A percentile compares a stretch with the other conserved stretches of the same genome.
Conservation (phyloP, 148 eudicot species). For the Hydrangea macrophylla region DNA sequence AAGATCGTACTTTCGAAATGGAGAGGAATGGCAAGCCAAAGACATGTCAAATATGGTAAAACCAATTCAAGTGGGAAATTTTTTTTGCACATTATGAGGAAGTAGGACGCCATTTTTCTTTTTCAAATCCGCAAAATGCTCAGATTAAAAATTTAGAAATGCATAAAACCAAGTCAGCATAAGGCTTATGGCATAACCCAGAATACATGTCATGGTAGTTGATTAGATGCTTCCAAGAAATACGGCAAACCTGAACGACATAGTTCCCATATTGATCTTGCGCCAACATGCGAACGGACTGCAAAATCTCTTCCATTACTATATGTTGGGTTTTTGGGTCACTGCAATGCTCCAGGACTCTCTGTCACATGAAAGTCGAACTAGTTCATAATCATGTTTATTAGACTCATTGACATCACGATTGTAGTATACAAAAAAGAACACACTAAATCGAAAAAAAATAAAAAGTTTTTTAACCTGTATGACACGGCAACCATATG, state of each 20-base stretch:
- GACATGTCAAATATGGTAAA: neutral
- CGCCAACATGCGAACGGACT: slow-evolving; percentile 67
- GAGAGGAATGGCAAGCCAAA: neutral
- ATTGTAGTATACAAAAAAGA: neutral
- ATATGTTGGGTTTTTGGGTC: slow-evolving; percentile 58
- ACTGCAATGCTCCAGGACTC: slow-evolving; percentile 89
- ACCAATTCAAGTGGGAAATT: neutral
- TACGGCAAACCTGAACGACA: slow-evolving; percentile 68
- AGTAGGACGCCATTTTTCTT: too few relatives aligned
- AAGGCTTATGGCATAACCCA: too few relatives aligned
- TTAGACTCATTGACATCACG: neutral
- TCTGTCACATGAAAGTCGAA: slow-evolving; percentile 41
- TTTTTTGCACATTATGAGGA: too few relatives aligned
- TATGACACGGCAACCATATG: slow-evolving; percentile 95
- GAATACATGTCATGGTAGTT: neutral
- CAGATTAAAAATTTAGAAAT: too few relatives aligned
- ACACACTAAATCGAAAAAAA: neutral
- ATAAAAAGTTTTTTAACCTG: slow-evolving; percentile 34
- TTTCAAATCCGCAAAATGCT: too few relatives aligned
- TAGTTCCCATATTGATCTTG: slow-evolving; percentile 88
- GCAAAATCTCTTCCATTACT: slow-evolving; percentile 83
- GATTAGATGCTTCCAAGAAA: neutral
- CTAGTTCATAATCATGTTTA: neutral
- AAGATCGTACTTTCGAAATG: too few relatives aligned
- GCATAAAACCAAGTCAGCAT: too few relatives aligned